These are phyloP conservation scores for Sordariomycetes sp. DNA, from an alignment of 2,329 filamentous ascomycete species.

Conservation along the genomic window DNA sequence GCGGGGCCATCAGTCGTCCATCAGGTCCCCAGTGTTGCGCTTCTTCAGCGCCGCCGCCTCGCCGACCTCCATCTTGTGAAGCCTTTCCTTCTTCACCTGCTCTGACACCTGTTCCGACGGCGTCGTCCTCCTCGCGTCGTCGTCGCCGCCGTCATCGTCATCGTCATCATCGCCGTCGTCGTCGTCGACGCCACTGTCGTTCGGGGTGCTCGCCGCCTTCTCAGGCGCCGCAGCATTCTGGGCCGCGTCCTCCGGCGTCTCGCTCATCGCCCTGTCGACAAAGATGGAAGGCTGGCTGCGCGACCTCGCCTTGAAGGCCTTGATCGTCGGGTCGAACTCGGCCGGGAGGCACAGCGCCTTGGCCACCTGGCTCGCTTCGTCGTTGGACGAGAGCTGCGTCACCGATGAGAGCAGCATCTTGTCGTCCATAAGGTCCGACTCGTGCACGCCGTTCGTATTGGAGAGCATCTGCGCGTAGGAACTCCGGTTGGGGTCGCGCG, in stretches of 20 bases:
- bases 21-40: slow-evolving; percentile 25
- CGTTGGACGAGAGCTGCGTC: slow-evolving; percentile 42
- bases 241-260: slow-evolving; percentile 10
- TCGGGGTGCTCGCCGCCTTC: slow-evolving; percentile 19
- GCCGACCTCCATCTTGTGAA: slow-evolving; percentile 50
- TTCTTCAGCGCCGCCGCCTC: slow-evolving; percentile 41
- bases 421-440: slow-evolving; percentile 43
- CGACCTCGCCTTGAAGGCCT: slow-evolving; percentile 32
- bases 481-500: slow-evolving; percentile 63
- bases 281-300: neutral
- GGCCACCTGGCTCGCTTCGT: slow-evolving; percentile 55
- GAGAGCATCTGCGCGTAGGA: slow-evolving; percentile 72
- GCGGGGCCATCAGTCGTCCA: slow-evolving; percentile 17
- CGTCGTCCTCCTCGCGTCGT: slow-evolving; percentile 12
- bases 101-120: slow-evolving; percentile 25
- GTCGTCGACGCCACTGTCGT: slow-evolving; percentile 28
- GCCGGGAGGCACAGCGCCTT: slow-evolving; percentile 52
- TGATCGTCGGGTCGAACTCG: slow-evolving; percentile 53
- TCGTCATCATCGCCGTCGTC: slow-evolving; percentile 32
- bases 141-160: slow-evolving; percentile 25
- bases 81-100: slow-evolving; percentile 36
- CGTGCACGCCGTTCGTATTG: slow-evolving; percentile 44
- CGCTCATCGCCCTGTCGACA: slow-evolving; percentile 4
- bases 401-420: slow-evolving; percentile 41
- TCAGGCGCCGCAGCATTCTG: slow-evolving; percentile 13